Conservation (phyloP, 768 basidiomycete genomes). For the Naganishia friedmannii region DNA sequence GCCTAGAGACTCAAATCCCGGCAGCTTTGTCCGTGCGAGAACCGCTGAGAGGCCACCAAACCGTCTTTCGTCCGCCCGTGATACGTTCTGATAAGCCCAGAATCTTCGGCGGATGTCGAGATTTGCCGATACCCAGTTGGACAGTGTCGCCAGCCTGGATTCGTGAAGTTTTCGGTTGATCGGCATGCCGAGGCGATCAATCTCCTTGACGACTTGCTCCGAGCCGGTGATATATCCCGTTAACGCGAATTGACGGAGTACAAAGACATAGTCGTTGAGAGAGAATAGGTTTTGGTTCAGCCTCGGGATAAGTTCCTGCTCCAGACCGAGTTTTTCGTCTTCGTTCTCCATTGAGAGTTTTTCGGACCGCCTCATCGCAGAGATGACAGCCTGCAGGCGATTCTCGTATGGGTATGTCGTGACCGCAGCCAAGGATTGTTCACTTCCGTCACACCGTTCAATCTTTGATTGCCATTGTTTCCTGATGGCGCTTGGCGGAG, state of each 20-base stretch:
- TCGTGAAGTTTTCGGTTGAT: slow-evolving; percentile 16
- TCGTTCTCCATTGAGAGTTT: neutral
- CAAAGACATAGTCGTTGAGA: slow-evolving; percentile 26
- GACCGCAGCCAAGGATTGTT: slow-evolving; percentile 4
- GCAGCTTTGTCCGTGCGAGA: neutral
- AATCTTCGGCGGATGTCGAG: slow-evolving; percentile 22
- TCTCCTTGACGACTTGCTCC: slow-evolving; percentile 30
- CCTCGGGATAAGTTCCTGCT: neutral
- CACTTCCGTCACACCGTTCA: slow-evolving; percentile 5
- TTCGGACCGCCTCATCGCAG: slow-evolving; percentile 17
- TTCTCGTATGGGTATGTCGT: slow-evolving; percentile 26
- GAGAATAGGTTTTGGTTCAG: slow-evolving; percentile 13
- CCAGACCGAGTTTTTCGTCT: neutral
- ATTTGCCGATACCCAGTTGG: slow-evolving; percentile 22
- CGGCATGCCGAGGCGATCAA: slow-evolving; percentile 8
- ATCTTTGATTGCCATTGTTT: slow-evolving; percentile 9
- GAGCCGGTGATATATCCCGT: slow-evolving; percentile 25
- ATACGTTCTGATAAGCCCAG: slow-evolving; percentile 7
- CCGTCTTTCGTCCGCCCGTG: slow-evolving; percentile 3
- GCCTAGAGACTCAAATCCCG: neutral
- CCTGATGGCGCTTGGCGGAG: neutral
- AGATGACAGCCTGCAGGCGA: slow-evolving; percentile 25
- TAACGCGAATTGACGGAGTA: slow-evolving; percentile 25
- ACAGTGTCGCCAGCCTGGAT: slow-evolving; percentile 5
- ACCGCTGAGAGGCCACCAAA: neutral